Evolutionary conservation across 306 rosid species (phyloP), one percentile per base, ranked within the genome.

Genomic region (Adenanthera pavonina): DNA sequence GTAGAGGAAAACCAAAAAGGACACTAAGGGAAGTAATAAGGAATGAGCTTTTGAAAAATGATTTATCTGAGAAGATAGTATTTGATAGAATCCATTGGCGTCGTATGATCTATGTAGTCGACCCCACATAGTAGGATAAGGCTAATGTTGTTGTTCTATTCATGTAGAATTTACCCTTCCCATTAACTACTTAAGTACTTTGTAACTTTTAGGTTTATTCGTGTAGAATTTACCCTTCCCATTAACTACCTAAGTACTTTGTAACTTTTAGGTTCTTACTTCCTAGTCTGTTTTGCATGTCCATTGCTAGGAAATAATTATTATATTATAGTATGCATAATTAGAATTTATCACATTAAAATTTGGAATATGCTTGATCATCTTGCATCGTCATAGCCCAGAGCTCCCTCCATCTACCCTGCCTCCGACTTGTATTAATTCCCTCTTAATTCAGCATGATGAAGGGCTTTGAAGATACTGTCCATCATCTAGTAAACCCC

Each of bases 181-280:
- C 43, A 4, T 38, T 40, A 40, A 40, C 49, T 7, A 41, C 51
- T 17, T 10, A 7, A 67, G 7, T 67, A 66, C 49, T 40, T 43
- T 38, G 49, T 66, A 66, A 66, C 8, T 41, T 67, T 68, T 43
- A 69, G 36, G 74, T 69, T 43, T n/a, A n/a, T n/a, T n/a, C n/a
- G n/a, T 25, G 30, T 25, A 44, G n/a, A 68, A 43, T 10, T 44
- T 43, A 11, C 20, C 20, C 54, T 69, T 44, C 38, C 15, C 43
- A 4, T 38, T 41, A 40, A 41, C 51, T 8, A 41, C 51, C 8
- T 10, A 8, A 67, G 7, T 40, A 66, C 49, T 40, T 43, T 16
- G 49, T 66, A 40, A 66, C 8, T 41, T 67, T 68, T 43, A 69
- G 38, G 74, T 69, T 43, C 35, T 69, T 25, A 67, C 52, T n/a